These are phyloP conservation scores for Naganishia vaughanmartiniae DNA, from an alignment of 768 basidiomycete species.

Conservation along the genomic window DNA sequence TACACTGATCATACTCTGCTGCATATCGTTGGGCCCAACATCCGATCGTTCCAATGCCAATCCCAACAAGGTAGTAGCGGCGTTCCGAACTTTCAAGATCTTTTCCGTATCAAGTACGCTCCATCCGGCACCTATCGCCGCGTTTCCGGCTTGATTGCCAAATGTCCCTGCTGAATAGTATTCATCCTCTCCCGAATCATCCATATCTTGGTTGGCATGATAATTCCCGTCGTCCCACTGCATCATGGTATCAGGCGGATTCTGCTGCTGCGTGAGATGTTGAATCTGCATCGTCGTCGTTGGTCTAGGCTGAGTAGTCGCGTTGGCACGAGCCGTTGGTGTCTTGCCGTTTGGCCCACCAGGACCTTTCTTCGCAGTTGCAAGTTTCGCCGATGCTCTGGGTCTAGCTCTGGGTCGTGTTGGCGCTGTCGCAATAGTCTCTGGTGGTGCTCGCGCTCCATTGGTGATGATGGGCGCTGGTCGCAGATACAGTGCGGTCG, in stretches of 20 bases:
- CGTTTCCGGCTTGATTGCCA: neutral
- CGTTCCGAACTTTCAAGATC: slow-evolving; percentile 10
- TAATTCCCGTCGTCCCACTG: slow-evolving; percentile 17
- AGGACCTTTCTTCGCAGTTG: neutral
- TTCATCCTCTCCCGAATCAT: slow-evolving; percentile 16
- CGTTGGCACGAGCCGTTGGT: neutral
- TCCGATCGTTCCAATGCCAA: slow-evolving; percentile 17
- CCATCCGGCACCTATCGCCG: neutral
- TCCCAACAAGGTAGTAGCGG: slow-evolving; percentile 10
- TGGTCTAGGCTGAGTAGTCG: slow-evolving; percentile 9
- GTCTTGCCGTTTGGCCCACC: neutral
- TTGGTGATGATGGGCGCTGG: neutral
- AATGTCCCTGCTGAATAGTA: slow-evolving; percentile 9
- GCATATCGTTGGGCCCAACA: slow-evolving; percentile 13
- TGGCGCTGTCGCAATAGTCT: neutral
- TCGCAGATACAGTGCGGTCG: neutral
- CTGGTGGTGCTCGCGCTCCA: neutral
- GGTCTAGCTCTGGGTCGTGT: neutral
- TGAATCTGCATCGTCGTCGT: slow-evolving; percentile 21
- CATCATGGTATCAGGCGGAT: slow-evolving; percentile 16
- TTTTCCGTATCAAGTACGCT: slow-evolving; percentile 4
- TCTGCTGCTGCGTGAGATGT: slow-evolving; percentile 17
- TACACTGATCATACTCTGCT: slow-evolving; percentile 9
- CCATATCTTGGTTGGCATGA: slow-evolving; percentile 20
- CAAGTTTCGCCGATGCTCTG: neutral